These are phyloP conservation scores for Saitozyma podzolica DNA, from an alignment of 768 basidiomycete species.

Conservation along the genomic window DNA sequence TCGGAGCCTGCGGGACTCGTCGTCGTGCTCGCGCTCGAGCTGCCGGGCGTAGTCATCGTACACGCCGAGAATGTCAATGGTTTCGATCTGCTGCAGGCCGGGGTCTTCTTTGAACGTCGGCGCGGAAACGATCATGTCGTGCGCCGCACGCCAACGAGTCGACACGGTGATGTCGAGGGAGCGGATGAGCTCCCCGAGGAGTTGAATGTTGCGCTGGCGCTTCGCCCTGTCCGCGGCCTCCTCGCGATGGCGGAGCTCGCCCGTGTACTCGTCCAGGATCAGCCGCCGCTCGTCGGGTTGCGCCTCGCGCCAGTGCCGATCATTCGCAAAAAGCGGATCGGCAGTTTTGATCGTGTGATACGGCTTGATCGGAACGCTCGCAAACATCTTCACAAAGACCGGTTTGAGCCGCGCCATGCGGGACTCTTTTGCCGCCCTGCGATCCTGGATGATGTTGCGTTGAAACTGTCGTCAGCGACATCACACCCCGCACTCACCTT, in stretches of 20 bases:
- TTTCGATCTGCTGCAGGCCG: constrained; percentile 79
- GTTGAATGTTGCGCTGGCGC: constrained; percentile 67
- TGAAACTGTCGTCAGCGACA: constrained; percentile 63
- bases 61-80: constrained; percentile 84
- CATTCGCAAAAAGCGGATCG: constrained; percentile 77
- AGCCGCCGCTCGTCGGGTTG: constrained; percentile 80
- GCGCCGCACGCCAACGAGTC: constrained; percentile 88
- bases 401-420: constrained; percentile 83
- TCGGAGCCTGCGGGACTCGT: constrained; percentile 73
- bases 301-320: constrained; percentile 81
- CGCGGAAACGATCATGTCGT: constrained; percentile 71
- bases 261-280: constrained; percentile 88
- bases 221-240: constrained; percentile 55
- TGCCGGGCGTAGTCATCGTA: constrained; percentile 93
- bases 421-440: constrained; percentile 80
- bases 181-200: constrained; percentile 81
- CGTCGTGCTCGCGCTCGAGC: constrained; percentile 86
- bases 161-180: constrained; percentile 83
- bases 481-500: constrained; percentile 61
- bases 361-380: constrained; percentile 82
- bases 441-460: constrained; percentile 71
- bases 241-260: constrained; percentile 82
- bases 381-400: constrained; percentile 76
- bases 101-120: constrained; percentile 74
- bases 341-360: constrained; percentile 89